Evolutionary conservation across 345 rosid genomes (phyloP), one percentile per base, ranked within the genome.

Genomic region (Rhizophora mangle): DNA sequence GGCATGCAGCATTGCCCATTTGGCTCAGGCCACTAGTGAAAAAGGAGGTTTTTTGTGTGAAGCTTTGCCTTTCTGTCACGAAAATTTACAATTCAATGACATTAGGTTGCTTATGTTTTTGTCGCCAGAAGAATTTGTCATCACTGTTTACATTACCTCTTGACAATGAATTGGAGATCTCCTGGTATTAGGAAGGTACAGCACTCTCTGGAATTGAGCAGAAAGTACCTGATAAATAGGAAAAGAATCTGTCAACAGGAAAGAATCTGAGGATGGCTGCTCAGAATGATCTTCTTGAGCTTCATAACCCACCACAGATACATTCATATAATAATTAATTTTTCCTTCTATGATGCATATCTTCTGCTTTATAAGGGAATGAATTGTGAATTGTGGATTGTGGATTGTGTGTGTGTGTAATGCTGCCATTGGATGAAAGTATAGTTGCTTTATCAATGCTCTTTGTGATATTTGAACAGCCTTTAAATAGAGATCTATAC

Each of bases 401-500:
- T 37, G 46, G 0, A 31, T 31, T 31, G 32, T 31, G 32, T 31
- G 34, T 5, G 34, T 36, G 10, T 39, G 46, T 39, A 39, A 39
- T 63, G 60, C 30, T 68, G 49, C 26, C 46, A 56, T 67, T 68
- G 22, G 19, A 36, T 37, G 47, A 65, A 16, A 37, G 36, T 60
- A 18, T 52, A 32, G 16, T 52, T 55, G 57, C 18, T 43, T 43
- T 43, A 56, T 22, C 3, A n/a, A 73, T 51, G 4, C 54, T 3
- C 37, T 60, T 53, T 66, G 49, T 65, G 55, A 49, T 52, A 52
- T 49, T 49, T 51, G 46, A 60, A 84, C 91, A 92, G 98, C 97
- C 96, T 59, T 69, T 83, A 78, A 79, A 87, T 71, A 85, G 69
- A 74, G 94, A 92, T 78, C 72, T 96, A 49, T 88, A 85, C 71